phyloP scores from a whole-genome alignment of 768 basidiomycete genomes.

The Cantharellus anzutake region DNA sequence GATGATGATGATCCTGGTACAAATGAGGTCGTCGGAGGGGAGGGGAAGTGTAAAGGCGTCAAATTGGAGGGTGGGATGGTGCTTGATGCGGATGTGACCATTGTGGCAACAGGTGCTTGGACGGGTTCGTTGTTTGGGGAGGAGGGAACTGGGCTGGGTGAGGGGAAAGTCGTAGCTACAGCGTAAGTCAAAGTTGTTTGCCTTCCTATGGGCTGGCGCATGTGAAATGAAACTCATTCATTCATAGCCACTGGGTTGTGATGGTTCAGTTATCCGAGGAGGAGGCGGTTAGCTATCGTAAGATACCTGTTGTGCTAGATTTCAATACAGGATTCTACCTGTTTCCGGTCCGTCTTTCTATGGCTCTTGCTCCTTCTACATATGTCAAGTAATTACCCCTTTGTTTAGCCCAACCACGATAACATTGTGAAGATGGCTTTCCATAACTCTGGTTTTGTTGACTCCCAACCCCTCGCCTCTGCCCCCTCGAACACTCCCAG shows the following conservation, averaged over 20 bases:
- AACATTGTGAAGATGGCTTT: conserved; percentile 62
- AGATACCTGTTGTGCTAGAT: conserved; percentile 53
- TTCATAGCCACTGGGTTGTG: conserved; percentile 52
- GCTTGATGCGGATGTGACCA: conserved; percentile 35
- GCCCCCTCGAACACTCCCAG: conserved; percentile 17
- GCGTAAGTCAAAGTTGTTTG: conserved; percentile 32
- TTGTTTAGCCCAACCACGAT: conserved; percentile 39
- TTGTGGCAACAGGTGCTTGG: conserved; percentile 72
- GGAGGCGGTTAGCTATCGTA: conserved; percentile 42
- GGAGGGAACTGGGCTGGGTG: conserved; percentile 24
- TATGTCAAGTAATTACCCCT: neutral
- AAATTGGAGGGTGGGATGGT: conserved; percentile 34
- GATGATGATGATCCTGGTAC: too few species aligned
- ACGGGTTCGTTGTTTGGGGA: conserved; percentile 60
- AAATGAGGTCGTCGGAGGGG: too few species aligned
- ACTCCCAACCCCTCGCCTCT: conserved; percentile 11
- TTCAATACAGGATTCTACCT: conserved; percentile 59
- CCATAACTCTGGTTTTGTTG: conserved; percentile 48
- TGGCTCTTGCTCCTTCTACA: neutral
- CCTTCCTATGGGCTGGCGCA: neutral
- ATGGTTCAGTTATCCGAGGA: conserved; percentile 54
- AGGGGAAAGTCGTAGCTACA: conserved; percentile 42
- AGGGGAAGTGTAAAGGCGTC: conserved; percentile 34
- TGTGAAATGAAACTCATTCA: neutral
- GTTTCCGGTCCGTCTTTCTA: conserved; percentile 43